A percentile compares a stretch with the other conserved stretches of the same genome.
Conservation (phyloP, 2,329 filamentous ascomycete species). For the Seiridium cupressi region DNA sequence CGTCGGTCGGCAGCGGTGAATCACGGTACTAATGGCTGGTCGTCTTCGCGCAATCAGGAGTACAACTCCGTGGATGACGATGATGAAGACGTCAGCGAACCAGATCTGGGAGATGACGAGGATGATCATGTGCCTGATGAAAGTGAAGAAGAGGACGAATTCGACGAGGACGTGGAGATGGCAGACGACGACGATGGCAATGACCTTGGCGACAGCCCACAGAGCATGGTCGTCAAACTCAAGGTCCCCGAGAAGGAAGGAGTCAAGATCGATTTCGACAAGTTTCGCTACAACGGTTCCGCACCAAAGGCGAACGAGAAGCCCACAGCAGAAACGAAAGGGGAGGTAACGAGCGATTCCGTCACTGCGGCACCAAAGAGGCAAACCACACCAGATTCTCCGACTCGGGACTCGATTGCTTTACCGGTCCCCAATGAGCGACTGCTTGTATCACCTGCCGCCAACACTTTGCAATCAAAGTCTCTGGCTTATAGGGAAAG, state of each 20-base stretch:
- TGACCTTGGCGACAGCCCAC: conserved; percentile 41
- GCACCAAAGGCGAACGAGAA: conserved; percentile 16
- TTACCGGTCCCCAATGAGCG: conserved; percentile 6
- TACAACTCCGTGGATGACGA: conserved; percentile 55
- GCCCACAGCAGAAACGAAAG: conserved; percentile 13
- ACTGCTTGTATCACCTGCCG: conserved; percentile 27
- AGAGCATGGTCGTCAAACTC: conserved; percentile 75
- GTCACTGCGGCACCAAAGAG: conserved; percentile 27
- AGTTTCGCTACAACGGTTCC: conserved; percentile 25
- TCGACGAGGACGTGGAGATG: conserved; percentile 55
- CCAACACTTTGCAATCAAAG: conserved; percentile 33
- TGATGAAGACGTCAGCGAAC: conserved; percentile 31
- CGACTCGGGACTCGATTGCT: not conserved
- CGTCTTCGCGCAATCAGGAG: conserved; percentile 37
- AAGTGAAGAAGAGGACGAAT: conserved; percentile 55
- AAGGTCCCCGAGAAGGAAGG: conserved; percentile 42
- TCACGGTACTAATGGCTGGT: conserved; percentile 50
- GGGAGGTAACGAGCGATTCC: conserved; percentile 23
- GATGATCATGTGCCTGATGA: conserved; percentile 65
- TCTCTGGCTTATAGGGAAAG: conserved; percentile 60
- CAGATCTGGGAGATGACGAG: conserved; percentile 64
- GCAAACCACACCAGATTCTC: conserved; percentile 22
- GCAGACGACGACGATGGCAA: conserved; percentile 57
- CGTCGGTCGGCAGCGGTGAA: conserved; percentile 49
- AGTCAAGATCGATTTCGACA: conserved; percentile 28